Percentiles rank a stretch among this genome's conserved stretches.
These are phyloP conservation scores for Gymnopilus junonius DNA, from an alignment of 768 basidiomycete species.

Conservation along the genomic window DNA sequence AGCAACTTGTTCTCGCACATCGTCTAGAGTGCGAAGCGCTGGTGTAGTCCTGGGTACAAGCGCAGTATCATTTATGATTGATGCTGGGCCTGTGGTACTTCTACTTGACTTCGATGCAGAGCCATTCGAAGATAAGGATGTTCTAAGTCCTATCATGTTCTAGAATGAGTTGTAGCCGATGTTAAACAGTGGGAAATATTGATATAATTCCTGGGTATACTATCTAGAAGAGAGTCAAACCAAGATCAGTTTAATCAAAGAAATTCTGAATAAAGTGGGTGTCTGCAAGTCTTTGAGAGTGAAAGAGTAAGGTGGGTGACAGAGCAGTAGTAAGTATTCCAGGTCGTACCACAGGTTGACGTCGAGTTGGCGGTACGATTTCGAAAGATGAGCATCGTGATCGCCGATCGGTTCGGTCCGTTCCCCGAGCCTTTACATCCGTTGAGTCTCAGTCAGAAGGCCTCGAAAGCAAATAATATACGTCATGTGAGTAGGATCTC, in stretches of 20 bases:
- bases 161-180: not conserved
- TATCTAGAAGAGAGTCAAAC: not conserved
- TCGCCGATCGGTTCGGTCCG: not conserved
- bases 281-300: not conserved
- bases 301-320: not conserved
- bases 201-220: not conserved
- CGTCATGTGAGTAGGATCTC: conserved; percentile 61
- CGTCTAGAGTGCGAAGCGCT: conserved; percentile 56
- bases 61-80: conserved; percentile 21
- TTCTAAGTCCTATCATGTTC: conserved; percentile 21
- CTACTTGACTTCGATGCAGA: conserved; percentile 8
- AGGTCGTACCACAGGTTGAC: not conserved
- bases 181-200: not conserved
- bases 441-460: not conserved
- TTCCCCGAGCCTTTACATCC: not conserved
- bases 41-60: conserved; percentile 19
- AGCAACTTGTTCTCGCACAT: conserved; percentile 63
- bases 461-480: conserved; percentile 25
- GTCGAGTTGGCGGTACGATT: not conserved
- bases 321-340: not conserved
- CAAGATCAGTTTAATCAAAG: not conserved
- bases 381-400: not conserved
- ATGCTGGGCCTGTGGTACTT: conserved; percentile 21
- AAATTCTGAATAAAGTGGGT: not conserved
- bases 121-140: conserved; percentile 8